These are phyloP conservation scores for Diphasiastrum complanatum DNA, from an alignment of 83 land plant species.

Conservation along the genomic window DNA sequence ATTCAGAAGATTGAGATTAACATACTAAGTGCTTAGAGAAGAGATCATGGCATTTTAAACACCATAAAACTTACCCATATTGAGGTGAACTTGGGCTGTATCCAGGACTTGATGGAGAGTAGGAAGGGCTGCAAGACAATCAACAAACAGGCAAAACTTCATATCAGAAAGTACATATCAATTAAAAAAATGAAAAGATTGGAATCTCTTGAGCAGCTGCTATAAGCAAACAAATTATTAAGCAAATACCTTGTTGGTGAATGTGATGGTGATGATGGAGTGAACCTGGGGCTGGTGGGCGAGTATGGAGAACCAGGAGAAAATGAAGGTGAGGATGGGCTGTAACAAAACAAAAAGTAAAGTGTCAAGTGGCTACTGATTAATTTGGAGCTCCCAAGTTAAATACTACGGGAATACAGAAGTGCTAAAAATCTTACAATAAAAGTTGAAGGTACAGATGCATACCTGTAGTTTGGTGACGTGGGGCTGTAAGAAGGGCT, in stretches of 20 bases:
- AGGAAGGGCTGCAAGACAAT: too few relatives aligned
- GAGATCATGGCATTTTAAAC: too few relatives aligned
- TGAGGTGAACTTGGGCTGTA: too few relatives aligned
- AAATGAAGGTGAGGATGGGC: conserved; percentile 89
- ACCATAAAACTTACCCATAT: too few relatives aligned
- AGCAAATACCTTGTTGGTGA: conserved; percentile 18
- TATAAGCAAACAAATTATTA: too few relatives aligned
- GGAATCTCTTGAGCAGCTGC: too few relatives aligned
- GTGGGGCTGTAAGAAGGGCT: conserved; percentile 41
- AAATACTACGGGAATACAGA: not conserved
- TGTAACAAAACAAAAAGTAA: conserved; percentile 27
- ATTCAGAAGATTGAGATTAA: too few relatives aligned
- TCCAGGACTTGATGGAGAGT: too few relatives aligned
- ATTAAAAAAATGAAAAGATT: too few relatives aligned
- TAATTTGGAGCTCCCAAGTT: not conserved
- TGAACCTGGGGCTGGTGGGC: conserved; percentile 77
- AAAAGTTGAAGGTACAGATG: not conserved
- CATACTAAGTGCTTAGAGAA: too few relatives aligned
- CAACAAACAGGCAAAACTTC: too few relatives aligned
- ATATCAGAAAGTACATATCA: too few relatives aligned
- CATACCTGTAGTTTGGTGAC: conserved; percentile 74
- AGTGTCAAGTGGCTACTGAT: not conserved
- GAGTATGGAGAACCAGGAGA: conserved; percentile 93
- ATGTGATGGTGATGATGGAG: conserved; percentile 65
- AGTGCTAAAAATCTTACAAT: not conserved